Conservation (phyloP, 208 protist genomes). For the Trypanosoma mega region DNA sequence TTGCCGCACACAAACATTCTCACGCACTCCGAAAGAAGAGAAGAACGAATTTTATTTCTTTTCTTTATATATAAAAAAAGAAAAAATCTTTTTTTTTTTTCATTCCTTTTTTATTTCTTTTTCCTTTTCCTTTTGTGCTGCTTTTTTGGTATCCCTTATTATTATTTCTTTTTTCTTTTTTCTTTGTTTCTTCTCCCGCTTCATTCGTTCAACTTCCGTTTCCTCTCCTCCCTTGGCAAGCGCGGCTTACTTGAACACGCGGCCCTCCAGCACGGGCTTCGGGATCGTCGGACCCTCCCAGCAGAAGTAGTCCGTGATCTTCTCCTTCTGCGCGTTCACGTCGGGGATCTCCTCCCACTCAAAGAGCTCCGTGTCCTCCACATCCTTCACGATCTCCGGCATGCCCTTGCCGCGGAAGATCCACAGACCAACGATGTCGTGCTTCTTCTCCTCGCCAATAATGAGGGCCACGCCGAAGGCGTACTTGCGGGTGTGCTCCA, state of each 20-base stretch:
- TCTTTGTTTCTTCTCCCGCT: too few relatives aligned
- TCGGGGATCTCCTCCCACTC: conserved; percentile 72
- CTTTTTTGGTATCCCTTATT: conserved; percentile 9
- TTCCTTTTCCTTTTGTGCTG: neutral
- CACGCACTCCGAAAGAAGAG: too few relatives aligned
- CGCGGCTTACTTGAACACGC: conserved; percentile 65
- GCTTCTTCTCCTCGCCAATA: conserved; percentile 71
- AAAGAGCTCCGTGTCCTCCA: conserved; percentile 80
- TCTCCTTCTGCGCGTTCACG: conserved; percentile 61
- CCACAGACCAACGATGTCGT: conserved; percentile 77
- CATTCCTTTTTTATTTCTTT: too few relatives aligned
- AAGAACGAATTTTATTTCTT: too few relatives aligned
- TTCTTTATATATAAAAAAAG: too few relatives aligned
- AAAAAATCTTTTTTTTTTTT: too few relatives aligned
- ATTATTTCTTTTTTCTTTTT: neutral
- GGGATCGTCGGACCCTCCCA: conserved; percentile 81
- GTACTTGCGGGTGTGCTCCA: conserved; percentile 85
- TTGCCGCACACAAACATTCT: too few relatives aligned
- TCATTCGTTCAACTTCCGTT: too few relatives aligned
- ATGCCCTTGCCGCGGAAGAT: conserved; percentile 82
- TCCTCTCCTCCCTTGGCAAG: neutral
- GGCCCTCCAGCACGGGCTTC: conserved; percentile 71
- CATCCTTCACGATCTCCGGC: conserved; percentile 70
- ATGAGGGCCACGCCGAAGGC: conserved; percentile 76
- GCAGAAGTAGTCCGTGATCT: conserved; percentile 81